Evolutionary conservation across 2,329 filamentous ascomycete genomes (phyloP).

Genomic region (Penicillium sp.): DNA sequence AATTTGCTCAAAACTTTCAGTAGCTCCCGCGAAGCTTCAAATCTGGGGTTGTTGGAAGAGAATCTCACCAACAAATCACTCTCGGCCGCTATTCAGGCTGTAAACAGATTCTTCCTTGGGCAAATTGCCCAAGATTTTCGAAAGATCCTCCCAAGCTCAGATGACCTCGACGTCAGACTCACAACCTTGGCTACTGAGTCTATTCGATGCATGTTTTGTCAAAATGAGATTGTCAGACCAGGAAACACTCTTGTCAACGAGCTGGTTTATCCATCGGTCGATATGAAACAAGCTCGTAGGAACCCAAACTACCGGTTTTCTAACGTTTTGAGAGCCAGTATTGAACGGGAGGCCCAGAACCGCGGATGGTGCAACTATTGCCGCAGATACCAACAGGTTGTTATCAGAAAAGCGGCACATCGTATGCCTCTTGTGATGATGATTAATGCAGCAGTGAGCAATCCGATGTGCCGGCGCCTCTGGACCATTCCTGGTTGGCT

Average conservation of each 20-base stretch:
- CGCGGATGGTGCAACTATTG: conserved; percentile 94
- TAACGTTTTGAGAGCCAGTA: conserved; percentile 86
- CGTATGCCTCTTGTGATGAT: conserved; percentile 83
- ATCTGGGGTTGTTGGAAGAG: conserved; percentile 83
- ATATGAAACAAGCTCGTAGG: conserved; percentile 57
- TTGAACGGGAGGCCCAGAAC: conserved; percentile 86
- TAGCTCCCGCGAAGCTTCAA: conserved; percentile 76
- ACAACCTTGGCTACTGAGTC: conserved; percentile 50
- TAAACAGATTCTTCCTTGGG: conserved; percentile 84
- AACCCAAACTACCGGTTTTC: conserved; percentile 70
- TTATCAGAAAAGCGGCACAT: conserved; percentile 82
- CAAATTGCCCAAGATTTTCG: conserved; percentile 79
- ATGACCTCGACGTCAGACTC: conserved; percentile 71
- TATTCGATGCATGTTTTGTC: conserved; percentile 85
- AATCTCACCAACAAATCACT: conserved; percentile 74
- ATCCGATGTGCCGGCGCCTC: conserved; percentile 69
- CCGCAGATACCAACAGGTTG: conserved; percentile 85
- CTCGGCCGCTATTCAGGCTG: conserved; percentile 80
- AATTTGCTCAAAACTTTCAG: conserved; percentile 92
- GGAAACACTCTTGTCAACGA: conserved; percentile 84
- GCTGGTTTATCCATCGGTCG: conserved; percentile 72
- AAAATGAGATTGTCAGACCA: conserved; percentile 80
- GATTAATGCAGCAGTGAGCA: conserved; percentile 79
- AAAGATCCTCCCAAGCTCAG: conserved; percentile 65
- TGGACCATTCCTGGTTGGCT: conserved; percentile 93